Evolutionary conservation across 768 basidiomycete genomes (phyloP), one percentile per base, ranked within the genome.

Genomic region (Calocybe gangraenosa): DNA sequence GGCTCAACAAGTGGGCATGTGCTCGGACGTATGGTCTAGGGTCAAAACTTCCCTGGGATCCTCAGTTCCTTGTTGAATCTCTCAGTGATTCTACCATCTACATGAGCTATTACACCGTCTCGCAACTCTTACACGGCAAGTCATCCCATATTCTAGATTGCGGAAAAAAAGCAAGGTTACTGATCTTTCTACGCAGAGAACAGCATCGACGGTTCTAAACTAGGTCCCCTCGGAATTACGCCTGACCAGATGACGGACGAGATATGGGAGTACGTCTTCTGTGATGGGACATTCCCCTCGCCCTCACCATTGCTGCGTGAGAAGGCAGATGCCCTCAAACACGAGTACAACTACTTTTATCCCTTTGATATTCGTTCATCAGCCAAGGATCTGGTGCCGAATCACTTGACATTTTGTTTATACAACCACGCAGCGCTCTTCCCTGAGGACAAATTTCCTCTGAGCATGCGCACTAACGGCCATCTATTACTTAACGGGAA

Each of bases 1-100:
- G 96, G 96, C 70, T 99, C 68, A 92, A 92, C 58, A 79, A 99
- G 65, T 99, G 96, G 96, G 96, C 96, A 2, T 99, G 96, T 64
- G 95, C 96, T n/a, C 79, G 96, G 31, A 92, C 90, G 4, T 98
- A 94, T 62, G 96, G 96, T 44, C 73, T 99, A 55, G 96, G 96
- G 15, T 92, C 94, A 2, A 87, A 87, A 58, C 70, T 99, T 47
- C 96, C 96, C 2, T 99, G 95, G 94, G 96, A 98, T 60, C 87
- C 86, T 14, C 82, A 90, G 42, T 97, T 94, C 78, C 74, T 98
- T 60, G 94, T 99, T 36, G 96, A 99, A 66, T 92, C 90, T 53
- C 66, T 98, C 61, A 94, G 90, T 54, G 96, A 99, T 66, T 97
- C 95, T 6, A 98, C 95, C 7, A 85, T 98, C 62, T 99, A 99